Evolutionary conservation across 2,329 filamentous ascomycete genomes (phyloP).

Genomic region (Fusarium pseudoanthophilum): DNA sequence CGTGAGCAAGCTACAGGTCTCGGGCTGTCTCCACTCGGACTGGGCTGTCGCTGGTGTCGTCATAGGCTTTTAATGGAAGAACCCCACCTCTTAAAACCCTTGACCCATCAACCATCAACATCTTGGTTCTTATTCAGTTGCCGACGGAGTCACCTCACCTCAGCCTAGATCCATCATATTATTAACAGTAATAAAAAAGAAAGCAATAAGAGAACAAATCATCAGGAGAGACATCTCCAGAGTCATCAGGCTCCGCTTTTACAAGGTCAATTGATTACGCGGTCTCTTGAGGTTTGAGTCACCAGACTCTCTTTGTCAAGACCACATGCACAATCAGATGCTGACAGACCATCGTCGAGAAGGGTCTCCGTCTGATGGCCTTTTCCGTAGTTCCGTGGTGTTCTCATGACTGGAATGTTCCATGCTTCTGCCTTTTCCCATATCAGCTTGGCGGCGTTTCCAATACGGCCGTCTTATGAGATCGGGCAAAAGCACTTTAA

Average conservation of each 20-base stretch:
- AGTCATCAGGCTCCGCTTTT: slow-evolving; percentile 13
- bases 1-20: background rate
- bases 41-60: slow-evolving; percentile 32
- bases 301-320: slow-evolving; percentile 32
- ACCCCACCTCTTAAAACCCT: slow-evolving; percentile 28
- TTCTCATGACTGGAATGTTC: slow-evolving; percentile 40
- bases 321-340: slow-evolving; percentile 29
- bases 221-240: background rate
- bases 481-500: slow-evolving; percentile 11
- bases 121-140: slow-evolving; percentile 31
- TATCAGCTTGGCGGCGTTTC: background rate
- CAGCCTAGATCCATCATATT: background rate
- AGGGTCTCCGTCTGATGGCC: slow-evolving; percentile 19
- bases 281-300: slow-evolving; percentile 28
- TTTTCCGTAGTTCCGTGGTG: slow-evolving; percentile 16
- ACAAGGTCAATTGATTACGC: slow-evolving; percentile 30
- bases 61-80: slow-evolving; percentile 24
- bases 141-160: background rate
- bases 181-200: background rate
- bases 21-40: slow-evolving; percentile 4
- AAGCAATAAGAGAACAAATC: background rate
- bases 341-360: slow-evolving; percentile 22
- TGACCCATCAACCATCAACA: slow-evolving; percentile 17
- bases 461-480: background rate
- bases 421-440: slow-evolving; percentile 3